Evolutionary conservation across 768 basidiomycete species (phyloP).

Genomic region (Amanita polypyramis): DNA sequence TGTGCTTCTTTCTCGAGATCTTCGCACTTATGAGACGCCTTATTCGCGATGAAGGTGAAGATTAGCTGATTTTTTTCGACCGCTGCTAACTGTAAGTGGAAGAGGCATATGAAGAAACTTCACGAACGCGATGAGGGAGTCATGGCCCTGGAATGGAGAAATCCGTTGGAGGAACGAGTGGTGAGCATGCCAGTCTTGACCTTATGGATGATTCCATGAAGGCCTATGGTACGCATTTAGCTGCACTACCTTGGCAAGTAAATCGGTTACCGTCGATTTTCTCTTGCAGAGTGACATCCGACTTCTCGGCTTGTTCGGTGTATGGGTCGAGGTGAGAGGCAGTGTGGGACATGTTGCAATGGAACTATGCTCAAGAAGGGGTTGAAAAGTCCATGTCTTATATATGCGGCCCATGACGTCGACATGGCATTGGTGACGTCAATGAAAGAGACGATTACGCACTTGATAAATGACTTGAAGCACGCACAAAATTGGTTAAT

Average conservation of each 20-base stretch:
- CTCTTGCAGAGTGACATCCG: constrained; percentile 43
- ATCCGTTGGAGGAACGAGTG: constrained; percentile 55
- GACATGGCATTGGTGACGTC: constrained; percentile 6
- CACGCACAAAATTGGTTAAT: too few relatives aligned
- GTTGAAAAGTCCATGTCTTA: constrained; percentile 9
- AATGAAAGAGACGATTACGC: constrained; percentile 5
- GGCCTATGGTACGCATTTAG: constrained; percentile 31
- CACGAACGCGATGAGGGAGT: constrained; percentile 52
- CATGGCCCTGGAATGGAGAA: constrained; percentile 79
- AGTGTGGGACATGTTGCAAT: constrained; percentile 15
- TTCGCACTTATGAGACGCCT: constrained; percentile 60
- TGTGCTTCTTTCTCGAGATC: constrained; percentile 68
- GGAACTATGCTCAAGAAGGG: background rate
- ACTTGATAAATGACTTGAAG: too few relatives aligned
- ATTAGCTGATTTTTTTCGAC: constrained; percentile 29
- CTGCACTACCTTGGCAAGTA: background rate
- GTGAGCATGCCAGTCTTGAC: constrained; percentile 71
- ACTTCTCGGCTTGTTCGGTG: constrained; percentile 52
- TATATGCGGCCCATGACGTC: constrained; percentile 15
- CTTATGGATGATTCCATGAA: constrained; percentile 53
- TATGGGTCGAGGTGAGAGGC: constrained; percentile 56
- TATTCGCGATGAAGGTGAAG: constrained; percentile 67
- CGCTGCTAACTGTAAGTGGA: background rate
- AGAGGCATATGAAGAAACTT: background rate
- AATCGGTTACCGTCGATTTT: constrained; percentile 48